A percentile compares a stretch with the other conserved stretches of the same genome.
Conservation (phyloP, 495 filamentous ascomycete species). For the Oleoguttula mirabilis region DNA sequence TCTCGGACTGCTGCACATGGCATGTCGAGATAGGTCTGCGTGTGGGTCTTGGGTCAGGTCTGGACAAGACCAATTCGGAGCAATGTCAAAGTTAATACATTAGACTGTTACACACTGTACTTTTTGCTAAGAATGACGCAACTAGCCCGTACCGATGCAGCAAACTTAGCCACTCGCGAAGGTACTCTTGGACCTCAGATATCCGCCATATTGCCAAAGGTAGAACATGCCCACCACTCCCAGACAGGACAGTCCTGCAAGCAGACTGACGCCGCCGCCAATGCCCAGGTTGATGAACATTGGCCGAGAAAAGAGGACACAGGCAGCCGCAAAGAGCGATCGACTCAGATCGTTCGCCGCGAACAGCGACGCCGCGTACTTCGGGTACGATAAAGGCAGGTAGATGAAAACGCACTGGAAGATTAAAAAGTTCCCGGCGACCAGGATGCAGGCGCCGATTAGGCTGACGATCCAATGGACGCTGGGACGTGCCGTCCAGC, state of each 20-base stretch:
- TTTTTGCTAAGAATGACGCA: too few relatives aligned
- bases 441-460: constrained; percentile 43
- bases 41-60: too few relatives aligned
- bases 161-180: too few relatives aligned
- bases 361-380: constrained; percentile 47
- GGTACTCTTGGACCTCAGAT: constrained; percentile 26
- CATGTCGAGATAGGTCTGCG: too few relatives aligned
- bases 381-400: constrained; percentile 46
- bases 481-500: constrained; percentile 40
- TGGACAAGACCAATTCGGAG: too few relatives aligned
- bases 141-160: too few relatives aligned
- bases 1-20: too few relatives aligned
- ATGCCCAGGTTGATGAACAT: constrained; percentile 45
- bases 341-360: constrained; percentile 49
- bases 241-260: constrained; percentile 42
- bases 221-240: constrained; percentile 32
- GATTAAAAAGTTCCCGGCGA: constrained; percentile 23
- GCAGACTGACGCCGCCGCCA: constrained; percentile 38
- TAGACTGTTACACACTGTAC: too few relatives aligned
- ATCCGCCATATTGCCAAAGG: constrained; percentile 32
- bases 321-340: constrained; percentile 40
- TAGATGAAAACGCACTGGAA: constrained; percentile 41
- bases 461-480: constrained; percentile 49
- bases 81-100: too few relatives aligned
- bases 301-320: constrained; percentile 42